phyloP scores from a whole-genome alignment of 2,329 filamentous ascomycete genomes.

The Hypoxylon sp. region DNA sequence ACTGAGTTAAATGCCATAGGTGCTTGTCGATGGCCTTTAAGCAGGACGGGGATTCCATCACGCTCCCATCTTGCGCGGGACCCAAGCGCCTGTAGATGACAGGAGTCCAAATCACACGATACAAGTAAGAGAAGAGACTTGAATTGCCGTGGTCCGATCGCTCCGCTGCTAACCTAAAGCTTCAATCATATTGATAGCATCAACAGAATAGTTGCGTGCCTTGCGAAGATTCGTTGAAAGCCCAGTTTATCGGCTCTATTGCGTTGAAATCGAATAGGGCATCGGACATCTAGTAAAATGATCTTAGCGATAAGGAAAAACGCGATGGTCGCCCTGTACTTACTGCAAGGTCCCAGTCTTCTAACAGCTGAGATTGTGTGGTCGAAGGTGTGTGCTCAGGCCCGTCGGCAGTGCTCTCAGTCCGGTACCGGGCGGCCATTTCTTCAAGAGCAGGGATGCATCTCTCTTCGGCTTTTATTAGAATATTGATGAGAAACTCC shows the following conservation, averaged over 20 bases:
- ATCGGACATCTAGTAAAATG: conserved; percentile 49
- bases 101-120: too few relatives aligned
- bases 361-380: conserved; percentile 44
- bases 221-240: conserved; percentile 28
- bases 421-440: conserved; percentile 39
- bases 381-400: conserved; percentile 35
- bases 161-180: background rate
- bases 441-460: conserved; percentile 54
- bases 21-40: background rate
- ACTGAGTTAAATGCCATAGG: too few relatives aligned
- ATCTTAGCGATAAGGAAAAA: conserved; percentile 7
- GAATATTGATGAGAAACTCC: conserved; percentile 53
- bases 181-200: background rate
- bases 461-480: conserved; percentile 52
- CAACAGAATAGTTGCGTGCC: conserved; percentile 7
- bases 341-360: conserved; percentile 58
- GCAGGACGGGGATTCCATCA: background rate
- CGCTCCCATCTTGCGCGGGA: background rate
- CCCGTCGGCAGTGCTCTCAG: conserved; percentile 12
- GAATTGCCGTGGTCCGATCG: background rate
- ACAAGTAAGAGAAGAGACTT: background rate
- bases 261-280: conserved; percentile 46
- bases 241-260: conserved; percentile 34
- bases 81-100: too few relatives aligned
- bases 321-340: conserved; percentile 37